Conservation (phyloP, 2,329 filamentous ascomycete species). For the Lasiodiplodia sp. region DNA sequence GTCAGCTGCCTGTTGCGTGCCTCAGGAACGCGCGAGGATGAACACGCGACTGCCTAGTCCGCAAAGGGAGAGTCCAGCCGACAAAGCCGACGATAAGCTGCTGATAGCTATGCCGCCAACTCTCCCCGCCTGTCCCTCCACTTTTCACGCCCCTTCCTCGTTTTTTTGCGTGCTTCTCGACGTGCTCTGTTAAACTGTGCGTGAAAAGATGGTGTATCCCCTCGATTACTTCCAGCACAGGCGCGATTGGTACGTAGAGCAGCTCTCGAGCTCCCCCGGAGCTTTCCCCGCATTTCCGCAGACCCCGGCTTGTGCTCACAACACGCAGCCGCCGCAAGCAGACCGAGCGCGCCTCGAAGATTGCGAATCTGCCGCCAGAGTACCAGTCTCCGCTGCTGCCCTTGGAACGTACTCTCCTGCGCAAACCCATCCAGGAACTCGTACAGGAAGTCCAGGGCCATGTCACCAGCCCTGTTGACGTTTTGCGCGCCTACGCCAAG, state of each 20-base stretch:
- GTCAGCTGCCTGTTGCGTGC: no score
- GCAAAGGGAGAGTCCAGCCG: slow-evolving; percentile 10
- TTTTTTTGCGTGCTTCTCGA: slow-evolving; percentile 6
- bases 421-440: slow-evolving; percentile 77
- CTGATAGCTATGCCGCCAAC: slow-evolving; percentile 4
- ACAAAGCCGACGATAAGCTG: slow-evolving; percentile 27
- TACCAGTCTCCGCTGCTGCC: slow-evolving; percentile 73
- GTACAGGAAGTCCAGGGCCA: slow-evolving; percentile 80
- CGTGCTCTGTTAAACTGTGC: neutral
- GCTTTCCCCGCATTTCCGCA: slow-evolving; percentile 22
- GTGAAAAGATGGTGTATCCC: slow-evolving; percentile 26
- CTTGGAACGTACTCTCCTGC: slow-evolving; percentile 71
- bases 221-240: slow-evolving; percentile 72
- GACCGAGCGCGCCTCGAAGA: slow-evolving; percentile 72
- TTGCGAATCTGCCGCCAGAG: slow-evolving; percentile 68
- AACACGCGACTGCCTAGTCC: neutral
- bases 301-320: slow-evolving; percentile 1
- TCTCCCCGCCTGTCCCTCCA: neutral
- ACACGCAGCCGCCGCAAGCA: slow-evolving; percentile 77
- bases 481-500: slow-evolving; percentile 88
- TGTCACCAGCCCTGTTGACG: slow-evolving; percentile 69
- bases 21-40: neutral
- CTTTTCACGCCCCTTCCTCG: neutral
- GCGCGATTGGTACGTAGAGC: slow-evolving; percentile 68
- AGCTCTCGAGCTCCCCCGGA: slow-evolving; percentile 27